Percentiles rank a stretch among this genome's conserved stretches.
Evolutionary conservation across 345 rosid genomes (phyloP).

Genomic region (Pistacia integerrima): DNA sequence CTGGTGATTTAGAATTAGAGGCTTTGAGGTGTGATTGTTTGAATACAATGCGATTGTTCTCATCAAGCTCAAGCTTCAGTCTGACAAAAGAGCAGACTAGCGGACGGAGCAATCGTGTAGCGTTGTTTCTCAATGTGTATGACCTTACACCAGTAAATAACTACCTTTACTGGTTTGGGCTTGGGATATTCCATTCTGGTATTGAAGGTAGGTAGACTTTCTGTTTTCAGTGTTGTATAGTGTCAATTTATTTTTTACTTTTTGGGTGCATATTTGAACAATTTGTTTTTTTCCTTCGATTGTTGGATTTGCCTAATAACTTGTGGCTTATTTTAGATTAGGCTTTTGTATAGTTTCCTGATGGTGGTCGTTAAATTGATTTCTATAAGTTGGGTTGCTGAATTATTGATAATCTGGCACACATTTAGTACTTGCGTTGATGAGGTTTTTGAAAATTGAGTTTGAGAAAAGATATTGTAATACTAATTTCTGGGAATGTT

Average conservation of each 20-base stretch:
- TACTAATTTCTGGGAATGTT: neutral
- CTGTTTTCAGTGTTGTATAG: neutral
- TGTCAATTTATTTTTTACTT: neutral
- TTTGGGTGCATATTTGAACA: neutral
- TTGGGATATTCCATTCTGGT: slow-evolving; percentile 95
- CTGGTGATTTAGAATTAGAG: slow-evolving; percentile 31
- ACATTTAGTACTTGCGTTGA: neutral
- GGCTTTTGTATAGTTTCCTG: slow-evolving; percentile 1
- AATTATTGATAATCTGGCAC: neutral
- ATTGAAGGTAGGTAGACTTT: slow-evolving; percentile 67
- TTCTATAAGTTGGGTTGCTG: neutral
- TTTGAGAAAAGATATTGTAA: neutral
- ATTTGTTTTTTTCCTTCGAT: slow-evolving; percentile 7
- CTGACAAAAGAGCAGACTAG: slow-evolving; percentile 45
- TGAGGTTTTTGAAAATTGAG: neutral
- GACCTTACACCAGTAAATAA: slow-evolving; percentile 94
- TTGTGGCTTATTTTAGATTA: neutral
- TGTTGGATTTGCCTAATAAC: neutral
- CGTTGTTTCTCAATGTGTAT: slow-evolving; percentile 82
- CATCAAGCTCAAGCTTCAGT: slow-evolving; percentile 55
- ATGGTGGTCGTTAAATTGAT: neutral
- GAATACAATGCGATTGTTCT: slow-evolving; percentile 72
- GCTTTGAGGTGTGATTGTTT: slow-evolving; percentile 11
- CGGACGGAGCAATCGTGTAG: slow-evolving; percentile 35
- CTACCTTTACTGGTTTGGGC: slow-evolving; percentile 89